These are phyloP conservation scores for Trichoderma aggressivum DNA, from an alignment of 2,329 filamentous ascomycete species.

Conservation along the genomic window DNA sequence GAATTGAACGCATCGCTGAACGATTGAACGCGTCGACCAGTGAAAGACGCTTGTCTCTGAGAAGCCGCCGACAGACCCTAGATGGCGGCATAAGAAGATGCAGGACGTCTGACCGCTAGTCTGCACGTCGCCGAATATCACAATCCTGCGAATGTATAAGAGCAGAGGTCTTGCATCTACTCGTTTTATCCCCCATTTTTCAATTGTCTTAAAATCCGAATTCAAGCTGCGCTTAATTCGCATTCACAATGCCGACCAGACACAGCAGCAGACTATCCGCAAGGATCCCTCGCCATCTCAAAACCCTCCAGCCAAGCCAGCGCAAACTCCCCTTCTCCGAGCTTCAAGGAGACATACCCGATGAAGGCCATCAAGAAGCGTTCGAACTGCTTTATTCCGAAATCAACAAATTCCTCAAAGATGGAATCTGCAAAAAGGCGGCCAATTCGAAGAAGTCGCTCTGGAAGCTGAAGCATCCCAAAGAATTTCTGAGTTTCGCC, in stretches of 20 bases:
- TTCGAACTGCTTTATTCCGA: constrained; percentile 26
- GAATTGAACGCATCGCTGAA: neutral
- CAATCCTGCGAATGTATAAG: neutral
- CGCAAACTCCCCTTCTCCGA: constrained; percentile 11
- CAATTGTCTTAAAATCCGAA: neutral
- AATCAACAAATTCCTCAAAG: constrained; percentile 24
- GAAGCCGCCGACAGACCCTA: neutral
- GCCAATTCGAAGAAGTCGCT: constrained; percentile 19
- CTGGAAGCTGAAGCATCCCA: constrained; percentile 26
- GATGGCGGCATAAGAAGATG: neutral
- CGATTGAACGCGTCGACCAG: neutral
- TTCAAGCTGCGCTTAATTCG: neutral
- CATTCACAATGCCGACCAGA: neutral
- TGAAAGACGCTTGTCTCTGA: neutral
- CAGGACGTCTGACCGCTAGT: constrained; percentile 10
- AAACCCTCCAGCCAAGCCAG: neutral
- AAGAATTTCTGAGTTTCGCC: constrained; percentile 27
- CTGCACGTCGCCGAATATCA: neutral
- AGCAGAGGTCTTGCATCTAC: neutral
- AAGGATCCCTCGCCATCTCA: neutral
- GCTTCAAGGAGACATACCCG: neutral
- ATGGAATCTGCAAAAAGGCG: constrained; percentile 20
- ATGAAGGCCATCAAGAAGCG: constrained; percentile 25
- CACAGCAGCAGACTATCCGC: neutral
- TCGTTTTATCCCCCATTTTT: neutral